A percentile compares a stretch with the other conserved stretches of the same genome.
phyloP scores from a whole-genome alignment of 176 grass and related monocot species.

The Melocanna baccifera region DNA sequence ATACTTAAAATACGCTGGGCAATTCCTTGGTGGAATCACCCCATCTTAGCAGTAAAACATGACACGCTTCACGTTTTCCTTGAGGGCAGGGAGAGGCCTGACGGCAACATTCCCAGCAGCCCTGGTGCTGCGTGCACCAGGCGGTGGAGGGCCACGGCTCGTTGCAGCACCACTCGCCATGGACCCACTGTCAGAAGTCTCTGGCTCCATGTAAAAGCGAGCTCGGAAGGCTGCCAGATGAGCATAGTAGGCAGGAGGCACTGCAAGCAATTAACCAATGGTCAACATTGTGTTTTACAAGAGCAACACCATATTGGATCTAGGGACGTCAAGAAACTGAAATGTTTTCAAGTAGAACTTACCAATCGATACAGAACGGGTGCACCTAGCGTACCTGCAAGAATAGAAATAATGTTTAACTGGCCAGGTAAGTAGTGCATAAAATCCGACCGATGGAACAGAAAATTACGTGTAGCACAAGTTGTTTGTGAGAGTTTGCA shows the following conservation, averaged over 20 bases:
- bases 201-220: conserved; percentile 89
- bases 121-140: conserved; percentile 45
- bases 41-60: conserved; percentile 91
- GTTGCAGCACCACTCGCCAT: conserved; percentile 55
- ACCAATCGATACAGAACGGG: conserved; percentile 88
- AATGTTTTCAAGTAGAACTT: conserved; percentile 15
- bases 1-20: neutral
- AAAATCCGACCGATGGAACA: neutral
- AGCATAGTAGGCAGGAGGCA: conserved; percentile 85
- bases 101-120: conserved; percentile 63
- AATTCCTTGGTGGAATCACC: neutral
- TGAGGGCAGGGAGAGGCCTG: conserved; percentile 82
- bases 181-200: conserved; percentile 78
- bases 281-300: neutral
- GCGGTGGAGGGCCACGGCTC: conserved; percentile 45
- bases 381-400: conserved; percentile 83
- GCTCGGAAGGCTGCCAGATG: conserved; percentile 88
- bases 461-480: conserved; percentile 89
- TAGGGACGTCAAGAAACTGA: neutral
- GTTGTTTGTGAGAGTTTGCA: conserved; percentile 95
- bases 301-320: neutral
- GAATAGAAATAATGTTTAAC: conserved; percentile 7
- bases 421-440: neutral
- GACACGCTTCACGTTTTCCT: conserved; percentile 86
- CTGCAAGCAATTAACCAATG: conserved; percentile 41